Evolutionary conservation across 257 asterid genomes (phyloP), one percentile per base, ranked within the genome.

Genomic region (Lycium ferocissimum): DNA sequence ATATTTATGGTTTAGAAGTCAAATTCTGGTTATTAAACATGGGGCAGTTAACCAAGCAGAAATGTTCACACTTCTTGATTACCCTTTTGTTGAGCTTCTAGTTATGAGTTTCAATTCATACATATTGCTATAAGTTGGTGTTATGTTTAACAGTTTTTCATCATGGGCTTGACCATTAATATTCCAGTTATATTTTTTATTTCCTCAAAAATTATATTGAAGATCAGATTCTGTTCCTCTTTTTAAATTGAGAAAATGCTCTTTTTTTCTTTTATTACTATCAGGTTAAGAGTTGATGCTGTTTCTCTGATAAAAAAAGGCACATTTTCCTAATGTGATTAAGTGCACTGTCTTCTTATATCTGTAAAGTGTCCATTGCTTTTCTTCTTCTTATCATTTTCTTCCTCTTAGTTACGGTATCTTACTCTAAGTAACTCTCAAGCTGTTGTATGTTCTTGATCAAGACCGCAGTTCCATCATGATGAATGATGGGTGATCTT

Each of bases 1-100:
- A 67, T 63, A 26, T 85, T 37, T 26, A 35, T 56, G 66, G 61
- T 53, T 51, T 83, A 67, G 20, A 75, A 75, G 81, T 75, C 61
- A 75, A 49, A 6, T 75, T 49, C 43, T 47, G 43, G 61, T 75
- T 75, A 20, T 47, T 70, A 70, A 70, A 70, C 53, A 17, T 17
- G 53, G 53, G 78, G 51, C 7, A 70, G 53, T 70, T 38, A 67
- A 49, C 62, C 81, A 49, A 75, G 62, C 62, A 22, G 54, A 73
- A 75, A 13, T 49, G 13, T 49, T 12, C 20, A 75, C 8, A 0
- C 62, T 22, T 75, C 17, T 49, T 75, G 81, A 75, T 75, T 75
- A 40, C 43, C 45, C 13, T 33, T 75, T 75, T 49, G 8, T 38
- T 7, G 14, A 38, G 54, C 45, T 75, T 22, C 43, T 75, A 49